Evolutionary conservation across 2,329 filamentous ascomycete species (phyloP), one percentile per base, ranked within the genome.

Genomic region (Aspergillus luchuensis): DNA sequence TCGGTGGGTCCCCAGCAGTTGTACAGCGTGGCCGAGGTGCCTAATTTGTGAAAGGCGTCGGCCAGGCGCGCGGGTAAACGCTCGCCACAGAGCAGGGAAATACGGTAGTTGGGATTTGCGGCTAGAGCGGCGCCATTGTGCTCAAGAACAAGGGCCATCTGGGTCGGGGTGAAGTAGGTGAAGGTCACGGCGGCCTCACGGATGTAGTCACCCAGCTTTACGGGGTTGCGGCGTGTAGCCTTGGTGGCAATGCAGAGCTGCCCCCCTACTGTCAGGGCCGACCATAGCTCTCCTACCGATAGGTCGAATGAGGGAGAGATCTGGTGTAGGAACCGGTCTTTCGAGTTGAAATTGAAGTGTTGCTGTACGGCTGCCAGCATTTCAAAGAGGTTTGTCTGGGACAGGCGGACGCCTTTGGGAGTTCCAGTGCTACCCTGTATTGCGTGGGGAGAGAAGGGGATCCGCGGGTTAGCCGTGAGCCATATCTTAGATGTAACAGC

Each of bases 371-470:
- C 30, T n/a, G 19, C 36, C 6, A 58, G 48, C 56, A 58, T 58
- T 11, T 43, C 21, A 19, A 21, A 15, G 28, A 33, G 19, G 36
- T 43, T 58, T 11, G 15, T 19, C 36, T 58, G 56, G 6, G 21
- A 39, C 19, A 58, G 15, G 4, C 41, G 30, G 10, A 58, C 48
- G 2, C 56, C 56, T 38, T 58, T 58, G 3, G 56, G 56, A 8
- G n/a, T 25, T 7, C 56, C 56, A n/a, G 56, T 58, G 48, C 56
- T 58, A 15, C 56, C 56, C 56, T 58, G 17, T 5, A 30, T 45
- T 11, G 4, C 19, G 17, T 1, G 8, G 41, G 13, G 17, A 11
- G 8, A 4, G 5, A 8, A 5, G 4, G 5, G 10, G 10, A 30
- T 8, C 28, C 28, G 28, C 4, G 28, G 41, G 8, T 45, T 45